phyloP scores from a whole-genome alignment of 1,139 yeast genomes.

The Yamadazyma trypodendri region DNA sequence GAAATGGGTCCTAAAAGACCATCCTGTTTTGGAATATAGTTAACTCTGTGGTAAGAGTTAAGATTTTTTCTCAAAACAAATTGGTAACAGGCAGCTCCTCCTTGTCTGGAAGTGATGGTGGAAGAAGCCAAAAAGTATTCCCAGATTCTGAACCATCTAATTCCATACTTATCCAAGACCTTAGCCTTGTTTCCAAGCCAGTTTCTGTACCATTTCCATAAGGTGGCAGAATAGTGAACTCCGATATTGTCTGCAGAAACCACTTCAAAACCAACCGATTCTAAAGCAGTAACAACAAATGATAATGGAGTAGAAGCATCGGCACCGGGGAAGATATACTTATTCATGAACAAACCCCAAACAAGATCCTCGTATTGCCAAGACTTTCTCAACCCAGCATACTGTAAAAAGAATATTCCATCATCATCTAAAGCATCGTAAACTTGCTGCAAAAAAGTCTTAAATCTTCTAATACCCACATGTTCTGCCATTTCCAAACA shows the following conservation, averaged over 20 bases:
- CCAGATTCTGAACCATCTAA: slow-evolving; percentile 93
- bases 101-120: slow-evolving; percentile 85
- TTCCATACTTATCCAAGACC: slow-evolving; percentile 78
- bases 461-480: slow-evolving; percentile 86
- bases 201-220: slow-evolving; percentile 95
- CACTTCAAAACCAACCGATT: slow-evolving; percentile 83
- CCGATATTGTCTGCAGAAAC: slow-evolving; percentile 86
- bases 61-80: slow-evolving; percentile 87
- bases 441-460: slow-evolving; percentile 74
- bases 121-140: slow-evolving; percentile 84
- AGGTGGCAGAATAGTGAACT: slow-evolving; percentile 87
- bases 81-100: slow-evolving; percentile 91
- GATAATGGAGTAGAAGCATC: slow-evolving; percentile 94
- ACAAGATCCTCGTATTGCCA: slow-evolving; percentile 95
- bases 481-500: slow-evolving; percentile 97
- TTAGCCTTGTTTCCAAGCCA: slow-evolving; percentile 85
- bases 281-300: slow-evolving; percentile 74
- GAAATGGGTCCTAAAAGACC: slow-evolving; percentile 69
- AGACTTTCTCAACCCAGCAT: slow-evolving; percentile 85
- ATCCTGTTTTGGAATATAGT: slow-evolving; percentile 74
- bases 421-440: slow-evolving; percentile 88
- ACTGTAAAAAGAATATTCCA: slow-evolving; percentile 83
- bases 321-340: slow-evolving; percentile 96
- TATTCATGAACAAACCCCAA: slow-evolving; percentile 97
- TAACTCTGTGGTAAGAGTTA: slow-evolving; percentile 80